phyloP scores from a whole-genome alignment of 208 protist species.

The Trypanosoma cruzi region DNA sequence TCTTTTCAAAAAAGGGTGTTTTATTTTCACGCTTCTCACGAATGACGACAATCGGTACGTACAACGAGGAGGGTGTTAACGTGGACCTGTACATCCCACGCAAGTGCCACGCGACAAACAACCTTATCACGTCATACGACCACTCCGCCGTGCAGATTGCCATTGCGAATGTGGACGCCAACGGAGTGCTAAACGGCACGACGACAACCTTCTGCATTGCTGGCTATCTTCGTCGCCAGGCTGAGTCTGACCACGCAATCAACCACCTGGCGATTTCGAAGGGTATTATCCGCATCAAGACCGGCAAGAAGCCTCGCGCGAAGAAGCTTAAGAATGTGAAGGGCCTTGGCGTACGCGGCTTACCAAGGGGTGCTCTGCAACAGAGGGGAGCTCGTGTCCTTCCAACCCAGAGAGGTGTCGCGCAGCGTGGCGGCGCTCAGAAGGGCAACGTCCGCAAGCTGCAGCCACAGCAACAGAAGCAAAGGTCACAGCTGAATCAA shows the following conservation, averaged over 20 bases:
- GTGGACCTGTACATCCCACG: slow-evolving; percentile 97
- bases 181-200: slow-evolving; percentile 92
- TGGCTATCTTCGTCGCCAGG: slow-evolving; percentile 94
- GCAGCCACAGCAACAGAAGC: slow-evolving; percentile 17
- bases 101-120: slow-evolving; percentile 97
- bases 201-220: slow-evolving; percentile 95
- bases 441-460: slow-evolving; percentile 9
- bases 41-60: slow-evolving; percentile 88
- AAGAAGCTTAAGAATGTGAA: slow-evolving; percentile 45
- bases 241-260: slow-evolving; percentile 94
- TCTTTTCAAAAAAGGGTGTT: slow-evolving; percentile 5
- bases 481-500: no score
- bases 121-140: slow-evolving; percentile 94
- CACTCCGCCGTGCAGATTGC: slow-evolving; percentile 95
- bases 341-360: slow-evolving; percentile 29
- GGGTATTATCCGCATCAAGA: slow-evolving; percentile 88
- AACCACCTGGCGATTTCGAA: slow-evolving; percentile 93
- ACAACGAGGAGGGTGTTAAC: slow-evolving; percentile 93
- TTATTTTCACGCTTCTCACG: slow-evolving; percentile 11
- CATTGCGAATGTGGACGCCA: slow-evolving; percentile 93
- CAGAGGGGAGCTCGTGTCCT: slow-evolving; percentile 8
- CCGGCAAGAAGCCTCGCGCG: slow-evolving; percentile 75
- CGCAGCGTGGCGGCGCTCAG: slow-evolving; percentile 19
- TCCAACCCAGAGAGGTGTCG: slow-evolving; percentile 30
- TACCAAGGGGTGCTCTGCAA: slow-evolving; percentile 7